A percentile compares a stretch with the other conserved stretches of the same genome.
Conservation (phyloP, 108 stramenopile genomes). For the Nitzschia sp. region DNA sequence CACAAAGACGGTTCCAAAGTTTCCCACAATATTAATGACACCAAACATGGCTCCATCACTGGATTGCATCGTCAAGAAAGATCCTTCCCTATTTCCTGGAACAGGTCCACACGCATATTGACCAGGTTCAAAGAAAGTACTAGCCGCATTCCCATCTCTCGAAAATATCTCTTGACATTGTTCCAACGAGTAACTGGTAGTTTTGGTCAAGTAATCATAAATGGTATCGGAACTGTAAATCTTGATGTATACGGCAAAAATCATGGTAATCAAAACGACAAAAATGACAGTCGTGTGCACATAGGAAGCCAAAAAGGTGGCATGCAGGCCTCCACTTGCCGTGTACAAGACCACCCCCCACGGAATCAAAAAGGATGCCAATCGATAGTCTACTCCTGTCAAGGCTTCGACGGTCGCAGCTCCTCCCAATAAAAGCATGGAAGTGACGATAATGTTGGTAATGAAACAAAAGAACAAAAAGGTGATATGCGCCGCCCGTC, state of each 20-base stretch:
- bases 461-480: constrained; percentile 90
- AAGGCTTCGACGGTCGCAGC: constrained; percentile 90
- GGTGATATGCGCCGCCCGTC: constrained; percentile 80
- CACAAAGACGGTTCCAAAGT: constrained; percentile 95
- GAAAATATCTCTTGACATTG: constrained; percentile 66
- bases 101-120: constrained; percentile 81
- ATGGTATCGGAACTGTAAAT: constrained; percentile 67
- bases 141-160: constrained; percentile 26
- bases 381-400: constrained; percentile 81
- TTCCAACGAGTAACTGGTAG: constrained; percentile 54
- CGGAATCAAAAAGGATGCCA: constrained; percentile 88
- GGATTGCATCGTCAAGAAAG: constrained; percentile 93
- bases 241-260: constrained; percentile 79
- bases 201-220: constrained; percentile 59
- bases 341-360: constrained; percentile 95
- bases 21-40: constrained; percentile 93
- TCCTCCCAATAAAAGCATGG: constrained; percentile 95
- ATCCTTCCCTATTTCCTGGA: constrained; percentile 79
- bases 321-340: constrained; percentile 88
- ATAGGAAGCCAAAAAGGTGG: constrained; percentile 89
- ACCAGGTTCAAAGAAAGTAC: constrained; percentile 54
- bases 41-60: constrained; percentile 90
- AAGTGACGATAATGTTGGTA: constrained; percentile 83
- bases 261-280: constrained; percentile 79
- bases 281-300: constrained; percentile 86